Evolutionary conservation across 345 rosid genomes (phyloP).

Genomic region (Eucalyptus sp.): DNA sequence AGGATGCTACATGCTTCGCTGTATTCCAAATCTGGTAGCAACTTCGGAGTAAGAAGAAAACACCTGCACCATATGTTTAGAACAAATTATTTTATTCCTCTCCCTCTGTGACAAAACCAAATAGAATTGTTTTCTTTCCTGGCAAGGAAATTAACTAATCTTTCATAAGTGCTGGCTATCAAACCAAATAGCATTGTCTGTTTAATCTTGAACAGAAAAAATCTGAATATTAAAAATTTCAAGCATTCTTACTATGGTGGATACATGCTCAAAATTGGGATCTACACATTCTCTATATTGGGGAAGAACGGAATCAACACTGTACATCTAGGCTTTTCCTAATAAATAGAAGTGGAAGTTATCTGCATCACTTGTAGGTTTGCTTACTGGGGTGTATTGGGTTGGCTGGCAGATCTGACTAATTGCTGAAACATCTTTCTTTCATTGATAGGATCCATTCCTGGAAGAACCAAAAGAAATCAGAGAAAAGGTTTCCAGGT

Average conservation of each 20-base stretch:
- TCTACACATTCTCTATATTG: neutral
- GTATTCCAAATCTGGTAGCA: slow-evolving; percentile 78
- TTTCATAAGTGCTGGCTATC: neutral
- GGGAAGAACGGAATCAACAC: neutral
- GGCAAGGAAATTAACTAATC: neutral
- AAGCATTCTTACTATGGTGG: neutral
- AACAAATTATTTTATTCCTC: neutral
- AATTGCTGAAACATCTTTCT: slow-evolving; percentile 97
- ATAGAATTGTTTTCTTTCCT: neutral
- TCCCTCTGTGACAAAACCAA: neutral
- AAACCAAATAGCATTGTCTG: neutral
- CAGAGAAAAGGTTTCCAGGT: neutral
- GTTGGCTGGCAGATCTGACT: slow-evolving; percentile 93
- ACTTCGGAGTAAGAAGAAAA: slow-evolving; percentile 83
- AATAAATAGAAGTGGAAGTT: neutral
- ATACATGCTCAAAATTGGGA: neutral
- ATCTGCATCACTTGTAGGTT: neutral
- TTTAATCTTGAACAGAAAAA: neutral
- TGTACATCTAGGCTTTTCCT: neutral
- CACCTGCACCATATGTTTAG: slow-evolving; percentile 33
- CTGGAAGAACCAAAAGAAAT: slow-evolving; percentile 18
- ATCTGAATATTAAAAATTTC: neutral
- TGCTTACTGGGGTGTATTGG: slow-evolving; percentile 86
- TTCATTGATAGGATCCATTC: slow-evolving; percentile 95
- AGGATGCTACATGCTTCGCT: slow-evolving; percentile 88